Conservation (phyloP, 192 early-diverging fungal species). For the Bifiguratus adelaidae region DNA sequence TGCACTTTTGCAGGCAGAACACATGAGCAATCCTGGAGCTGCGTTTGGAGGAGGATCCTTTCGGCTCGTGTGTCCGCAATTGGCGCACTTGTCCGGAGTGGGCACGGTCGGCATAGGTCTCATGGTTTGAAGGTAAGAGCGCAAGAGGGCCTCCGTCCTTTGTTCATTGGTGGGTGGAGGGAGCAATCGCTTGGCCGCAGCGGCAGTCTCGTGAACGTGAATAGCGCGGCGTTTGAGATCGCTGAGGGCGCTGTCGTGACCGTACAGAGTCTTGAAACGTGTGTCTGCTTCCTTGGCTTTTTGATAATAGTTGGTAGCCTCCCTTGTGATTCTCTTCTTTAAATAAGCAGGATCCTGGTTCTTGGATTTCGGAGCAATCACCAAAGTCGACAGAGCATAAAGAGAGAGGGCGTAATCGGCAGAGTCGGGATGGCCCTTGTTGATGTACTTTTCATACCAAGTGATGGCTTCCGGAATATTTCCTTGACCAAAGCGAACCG, state of each 20-base stretch:
- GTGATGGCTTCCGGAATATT: slow-evolving; percentile 29
- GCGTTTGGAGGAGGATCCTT: slow-evolving; percentile 26
- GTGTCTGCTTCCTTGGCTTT: slow-evolving; percentile 39
- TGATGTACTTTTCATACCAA: slow-evolving; percentile 37
- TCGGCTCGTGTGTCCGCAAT: slow-evolving; percentile 23
- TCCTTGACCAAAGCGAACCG: slow-evolving; percentile 26
- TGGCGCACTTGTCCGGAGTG: slow-evolving; percentile 27
- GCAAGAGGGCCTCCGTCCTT: slow-evolving; percentile 18
- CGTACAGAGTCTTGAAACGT: slow-evolving; percentile 41
- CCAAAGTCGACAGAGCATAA: slow-evolving; percentile 34
- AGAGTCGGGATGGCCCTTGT: slow-evolving; percentile 36
- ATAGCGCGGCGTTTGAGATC: slow-evolving; percentile 38
- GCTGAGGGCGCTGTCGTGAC: slow-evolving; percentile 28
- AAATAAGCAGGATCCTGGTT: slow-evolving; percentile 22
- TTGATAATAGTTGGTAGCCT: slow-evolving; percentile 31
- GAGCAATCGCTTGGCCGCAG: slow-evolving; percentile 15
- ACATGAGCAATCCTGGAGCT: slow-evolving; percentile 36
- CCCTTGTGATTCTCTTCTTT: slow-evolving; percentile 21
- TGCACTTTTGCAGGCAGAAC: slow-evolving; percentile 36
- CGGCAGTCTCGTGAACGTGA: slow-evolving; percentile 18
- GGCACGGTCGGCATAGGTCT: slow-evolving; percentile 20
- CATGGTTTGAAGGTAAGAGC: slow-evolving; percentile 25
- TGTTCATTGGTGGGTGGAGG: neutral
- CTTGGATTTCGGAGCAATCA: slow-evolving; percentile 22
- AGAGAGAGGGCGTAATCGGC: slow-evolving; percentile 35